Evolutionary conservation across 495 filamentous ascomycete genomes (phyloP).

Genomic region (Cercophora samala): DNA sequence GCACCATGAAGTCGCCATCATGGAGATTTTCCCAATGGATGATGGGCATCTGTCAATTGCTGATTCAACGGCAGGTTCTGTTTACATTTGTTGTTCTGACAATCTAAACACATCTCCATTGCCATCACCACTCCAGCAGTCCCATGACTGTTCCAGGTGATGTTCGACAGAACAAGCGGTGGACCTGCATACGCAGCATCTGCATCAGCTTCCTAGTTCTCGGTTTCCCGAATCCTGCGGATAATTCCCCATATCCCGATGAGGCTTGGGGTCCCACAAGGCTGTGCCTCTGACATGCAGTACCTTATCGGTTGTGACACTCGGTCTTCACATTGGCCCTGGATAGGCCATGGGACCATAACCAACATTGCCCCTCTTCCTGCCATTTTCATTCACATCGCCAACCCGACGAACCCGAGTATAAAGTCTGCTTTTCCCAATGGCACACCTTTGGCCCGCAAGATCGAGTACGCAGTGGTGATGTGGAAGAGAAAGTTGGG

Average conservation of each 20-base stretch:
- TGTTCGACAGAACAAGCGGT: neutral
- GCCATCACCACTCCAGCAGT: neutral
- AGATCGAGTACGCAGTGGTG: conserved; percentile 52
- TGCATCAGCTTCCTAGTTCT: no score
- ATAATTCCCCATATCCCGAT: neutral
- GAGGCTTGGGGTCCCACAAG: neutral
- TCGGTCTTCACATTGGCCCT: neutral
- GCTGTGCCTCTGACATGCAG: neutral
- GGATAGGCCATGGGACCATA: neutral
- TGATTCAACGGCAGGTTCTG: neutral
- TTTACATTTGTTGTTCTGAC: neutral
- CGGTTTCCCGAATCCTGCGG: neutral
- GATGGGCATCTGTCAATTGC: neutral
- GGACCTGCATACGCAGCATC: neutral
- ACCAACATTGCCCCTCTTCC: neutral
- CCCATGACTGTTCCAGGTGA: neutral
- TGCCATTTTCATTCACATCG: neutral
- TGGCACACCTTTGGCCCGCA: conserved; percentile 54
- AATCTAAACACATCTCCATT: neutral
- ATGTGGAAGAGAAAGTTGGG: conserved; percentile 63
- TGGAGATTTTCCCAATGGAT: no score
- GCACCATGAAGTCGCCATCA: neutral
- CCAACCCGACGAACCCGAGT: conserved; percentile 4
- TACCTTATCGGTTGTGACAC: neutral
- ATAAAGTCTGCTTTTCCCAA: conserved; percentile 54